Percentiles rank a stretch among this genome's conserved stretches.
Conservation (phyloP, 495 filamentous ascomycete species). For the Xylaria grammica region DNA sequence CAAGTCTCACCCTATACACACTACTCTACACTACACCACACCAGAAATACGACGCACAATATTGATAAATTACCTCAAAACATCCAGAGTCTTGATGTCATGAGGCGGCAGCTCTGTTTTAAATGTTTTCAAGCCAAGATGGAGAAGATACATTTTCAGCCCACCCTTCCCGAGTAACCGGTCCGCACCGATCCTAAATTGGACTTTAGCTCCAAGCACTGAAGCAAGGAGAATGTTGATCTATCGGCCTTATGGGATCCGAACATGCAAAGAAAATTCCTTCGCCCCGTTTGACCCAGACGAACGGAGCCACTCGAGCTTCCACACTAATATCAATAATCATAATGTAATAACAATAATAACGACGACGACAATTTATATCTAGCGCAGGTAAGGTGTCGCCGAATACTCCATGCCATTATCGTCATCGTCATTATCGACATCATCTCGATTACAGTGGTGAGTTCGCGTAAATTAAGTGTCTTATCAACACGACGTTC, state of each 20-base stretch:
- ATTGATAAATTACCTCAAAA: no score
- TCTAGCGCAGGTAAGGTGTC: neutral
- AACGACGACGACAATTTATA: no score
- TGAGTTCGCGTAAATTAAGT: neutral
- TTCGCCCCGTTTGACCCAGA: conserved; percentile 18
- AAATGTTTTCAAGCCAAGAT: neutral
- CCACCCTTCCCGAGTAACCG: conserved; percentile 20
- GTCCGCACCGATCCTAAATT: conserved; percentile 13
- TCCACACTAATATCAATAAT: neutral
- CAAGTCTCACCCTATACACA: no score
- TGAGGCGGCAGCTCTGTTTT: neutral
- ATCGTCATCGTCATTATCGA: neutral
- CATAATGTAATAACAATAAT: neutral
- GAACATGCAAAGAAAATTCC: conserved; percentile 21
- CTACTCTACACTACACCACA: no score
- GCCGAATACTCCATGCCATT: neutral
- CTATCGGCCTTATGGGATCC: conserved; percentile 19
- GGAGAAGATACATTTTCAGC: conserved; percentile 5
- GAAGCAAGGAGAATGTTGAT: conserved; percentile 1
- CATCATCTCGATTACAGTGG: conserved; percentile 1
- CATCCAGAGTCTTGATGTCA: no score
- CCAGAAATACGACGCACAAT: no score
- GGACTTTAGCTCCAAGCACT: conserved; percentile 1
- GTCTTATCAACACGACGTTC: conserved; percentile 8
- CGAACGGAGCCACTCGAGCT: conserved; percentile 10